Percentiles rank a stretch among this genome's conserved stretches.
These are phyloP conservation scores for Geosmithia morbida DNA, from an alignment of 2,329 filamentous ascomycete genomes.

Conservation along the genomic window DNA sequence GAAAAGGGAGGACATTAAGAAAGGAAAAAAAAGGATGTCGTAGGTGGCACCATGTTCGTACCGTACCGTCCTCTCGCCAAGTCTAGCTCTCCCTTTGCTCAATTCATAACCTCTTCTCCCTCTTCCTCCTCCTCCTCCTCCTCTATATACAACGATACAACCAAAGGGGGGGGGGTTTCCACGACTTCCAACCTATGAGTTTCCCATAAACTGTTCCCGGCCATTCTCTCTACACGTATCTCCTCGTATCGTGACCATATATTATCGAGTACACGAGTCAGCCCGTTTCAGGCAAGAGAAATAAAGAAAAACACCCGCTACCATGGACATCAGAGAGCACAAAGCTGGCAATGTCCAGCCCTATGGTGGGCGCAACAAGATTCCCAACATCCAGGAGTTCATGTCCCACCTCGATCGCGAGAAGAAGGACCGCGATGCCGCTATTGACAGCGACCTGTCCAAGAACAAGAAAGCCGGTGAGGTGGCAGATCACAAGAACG, in stretches of 20 bases:
- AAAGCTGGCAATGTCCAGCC: conserved; percentile 30
- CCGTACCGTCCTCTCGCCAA: neutral
- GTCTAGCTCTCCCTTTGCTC: neutral
- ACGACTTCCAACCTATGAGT: neutral
- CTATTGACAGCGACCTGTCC: conserved; percentile 46
- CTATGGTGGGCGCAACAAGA: conserved; percentile 71
- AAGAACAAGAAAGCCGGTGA: conserved; percentile 19
- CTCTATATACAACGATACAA: neutral
- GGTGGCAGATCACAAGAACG: conserved; percentile 26
- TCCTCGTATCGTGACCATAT: neutral
- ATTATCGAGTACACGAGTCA: neutral
- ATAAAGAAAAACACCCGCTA: no score
- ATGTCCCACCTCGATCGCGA: conserved; percentile 64
- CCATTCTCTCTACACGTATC: neutral
- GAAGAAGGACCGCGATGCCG: conserved; percentile 60
- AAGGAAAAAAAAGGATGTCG: no score
- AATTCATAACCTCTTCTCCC: neutral
- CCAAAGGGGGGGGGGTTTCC: no score
- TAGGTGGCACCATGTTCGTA: no score
- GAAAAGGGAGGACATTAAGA: no score
- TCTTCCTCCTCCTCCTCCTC: neutral
- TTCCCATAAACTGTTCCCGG: neutral
- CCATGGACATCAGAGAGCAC: neutral
- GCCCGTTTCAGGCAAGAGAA: no score
- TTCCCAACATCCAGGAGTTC: conserved; percentile 80